Evolutionary conservation across 495 filamentous ascomycete genomes (phyloP), one percentile per base, ranked within the genome.

Genomic region (Parathielavia hyrcaniae): DNA sequence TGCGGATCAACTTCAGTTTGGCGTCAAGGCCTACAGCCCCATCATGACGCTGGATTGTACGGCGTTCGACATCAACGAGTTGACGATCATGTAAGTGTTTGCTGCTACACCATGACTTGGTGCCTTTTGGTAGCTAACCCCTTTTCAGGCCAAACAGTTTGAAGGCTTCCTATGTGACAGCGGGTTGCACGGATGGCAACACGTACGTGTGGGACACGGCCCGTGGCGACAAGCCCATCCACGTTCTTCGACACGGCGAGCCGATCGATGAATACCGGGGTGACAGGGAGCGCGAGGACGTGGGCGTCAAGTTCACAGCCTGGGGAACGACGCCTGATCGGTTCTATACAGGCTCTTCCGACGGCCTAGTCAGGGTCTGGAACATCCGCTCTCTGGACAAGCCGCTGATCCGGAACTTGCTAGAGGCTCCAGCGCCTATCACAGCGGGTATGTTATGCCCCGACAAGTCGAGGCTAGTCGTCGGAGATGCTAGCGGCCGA

Each of bases 271-370:
- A 85, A 22, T 72, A 84, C 1, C 72, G 81, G 35, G 80, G 81
- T 0, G 64, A 79, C 20, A 73, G 83, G 19, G 90, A 95, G 61
- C 62, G 77, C 5, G 81, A 81, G 20, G 93, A 97, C 65, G 85
- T 86, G 0, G 93, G 93, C 0, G 85, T 96, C 5, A 86, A 86
- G 38, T 86, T 93, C 59, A 82, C 83, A 1, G 73, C 87, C 1
- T 98, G 92, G 92, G 91, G 87, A 2, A 75, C 78, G 4, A 79
- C 78, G 0, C 71, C 77, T 6, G 82, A 87, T 50, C 77, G 87
- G 0, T 81, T 97, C 46, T 96, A 91, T 64, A 95, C 88, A n/a
- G 93, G 91, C 3, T 86, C 86, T 4, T 93, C 90, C 0, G 93
- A 98, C 66, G 92, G 93, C 1, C 75, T 86, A 0, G 77, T 98